Conservation (phyloP, 129 eudicot genomes). For the Silybum marianum region DNA sequence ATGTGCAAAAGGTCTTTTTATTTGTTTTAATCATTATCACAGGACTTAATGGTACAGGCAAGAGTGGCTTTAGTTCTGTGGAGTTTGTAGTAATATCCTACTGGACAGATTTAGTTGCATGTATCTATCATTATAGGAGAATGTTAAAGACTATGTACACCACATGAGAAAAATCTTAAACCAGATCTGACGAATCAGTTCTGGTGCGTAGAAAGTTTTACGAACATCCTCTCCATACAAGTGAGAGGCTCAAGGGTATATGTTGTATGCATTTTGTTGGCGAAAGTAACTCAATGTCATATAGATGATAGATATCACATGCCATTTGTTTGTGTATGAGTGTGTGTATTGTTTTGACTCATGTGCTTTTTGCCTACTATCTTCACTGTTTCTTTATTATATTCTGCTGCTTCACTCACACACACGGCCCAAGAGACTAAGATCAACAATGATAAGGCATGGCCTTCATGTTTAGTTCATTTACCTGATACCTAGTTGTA, state of each 20-base stretch:
- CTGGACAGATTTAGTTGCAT: not conserved
- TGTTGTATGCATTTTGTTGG: not conserved
- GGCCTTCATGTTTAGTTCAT: conserved; percentile 2
- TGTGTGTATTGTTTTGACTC: not conserved
- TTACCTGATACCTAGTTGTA: conserved; percentile 93
- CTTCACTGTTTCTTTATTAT: not conserved
- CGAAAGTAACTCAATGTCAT: not conserved
- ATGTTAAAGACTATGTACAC: not conserved
- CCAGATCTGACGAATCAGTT: not conserved
- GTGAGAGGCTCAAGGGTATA: not conserved
- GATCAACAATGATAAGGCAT: conserved; percentile 2
- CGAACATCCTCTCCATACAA: not conserved
- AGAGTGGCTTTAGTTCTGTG: not conserved
- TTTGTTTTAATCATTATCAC: not conserved
- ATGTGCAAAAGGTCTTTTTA: not conserved
- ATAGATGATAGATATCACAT: not conserved
- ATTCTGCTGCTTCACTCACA: not conserved
- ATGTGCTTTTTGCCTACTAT: not conserved
- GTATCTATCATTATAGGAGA: not conserved
- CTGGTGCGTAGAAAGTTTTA: not conserved
- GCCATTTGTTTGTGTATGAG: not conserved
- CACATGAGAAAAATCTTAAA: not conserved
- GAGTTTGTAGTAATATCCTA: not conserved
- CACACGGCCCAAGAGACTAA: not conserved
- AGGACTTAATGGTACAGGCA: not conserved